These are phyloP conservation scores for Neoscytalidium dimidiatum DNA, from an alignment of 2,329 filamentous ascomycete genomes.

Conservation along the genomic window DNA sequence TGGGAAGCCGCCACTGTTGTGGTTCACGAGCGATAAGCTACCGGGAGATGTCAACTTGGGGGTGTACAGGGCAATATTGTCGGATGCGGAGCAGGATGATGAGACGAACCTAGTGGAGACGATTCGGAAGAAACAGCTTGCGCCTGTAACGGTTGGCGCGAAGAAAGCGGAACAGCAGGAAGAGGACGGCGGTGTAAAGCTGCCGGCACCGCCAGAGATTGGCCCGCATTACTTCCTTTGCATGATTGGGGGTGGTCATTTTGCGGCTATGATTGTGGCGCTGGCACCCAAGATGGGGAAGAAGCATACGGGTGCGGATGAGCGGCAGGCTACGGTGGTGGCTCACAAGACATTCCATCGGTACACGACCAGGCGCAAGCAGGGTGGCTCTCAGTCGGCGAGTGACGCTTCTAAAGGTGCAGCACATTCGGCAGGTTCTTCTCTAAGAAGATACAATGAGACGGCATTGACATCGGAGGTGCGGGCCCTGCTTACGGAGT, in stretches of 20 bases:
- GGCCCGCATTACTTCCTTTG: constrained; percentile 91
- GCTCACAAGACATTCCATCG: constrained; percentile 98
- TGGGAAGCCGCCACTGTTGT: constrained; percentile 74
- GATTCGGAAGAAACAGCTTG: constrained; percentile 75
- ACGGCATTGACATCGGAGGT: constrained; percentile 88
- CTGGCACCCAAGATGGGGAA: constrained; percentile 78
- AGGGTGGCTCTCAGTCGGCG: constrained; percentile 91
- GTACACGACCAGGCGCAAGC: constrained; percentile 94
- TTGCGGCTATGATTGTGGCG: constrained; percentile 93
- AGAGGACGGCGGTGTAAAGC: constrained; percentile 59
- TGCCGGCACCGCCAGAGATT: constrained; percentile 59
- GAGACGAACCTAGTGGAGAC: constrained; percentile 63
- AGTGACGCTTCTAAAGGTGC: constrained; percentile 93
- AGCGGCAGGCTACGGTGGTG: constrained; percentile 82
- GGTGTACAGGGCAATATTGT: constrained; percentile 81
- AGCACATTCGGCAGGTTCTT: constrained; percentile 90
- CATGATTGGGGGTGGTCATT: constrained; percentile 98
- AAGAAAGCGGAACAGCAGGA: constrained; percentile 40
- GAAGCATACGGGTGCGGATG: constrained; percentile 68
- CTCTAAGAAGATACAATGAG: constrained; percentile 90
- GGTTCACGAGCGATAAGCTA: constrained; percentile 77
- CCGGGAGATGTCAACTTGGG: constrained; percentile 81
- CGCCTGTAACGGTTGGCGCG: constrained; percentile 54
- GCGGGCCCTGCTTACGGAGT: constrained; percentile 74
- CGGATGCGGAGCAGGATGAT: constrained; percentile 68